Evolutionary conservation across 768 basidiomycete species (phyloP).

Genomic region (Rhodotorula babjevae): DNA sequence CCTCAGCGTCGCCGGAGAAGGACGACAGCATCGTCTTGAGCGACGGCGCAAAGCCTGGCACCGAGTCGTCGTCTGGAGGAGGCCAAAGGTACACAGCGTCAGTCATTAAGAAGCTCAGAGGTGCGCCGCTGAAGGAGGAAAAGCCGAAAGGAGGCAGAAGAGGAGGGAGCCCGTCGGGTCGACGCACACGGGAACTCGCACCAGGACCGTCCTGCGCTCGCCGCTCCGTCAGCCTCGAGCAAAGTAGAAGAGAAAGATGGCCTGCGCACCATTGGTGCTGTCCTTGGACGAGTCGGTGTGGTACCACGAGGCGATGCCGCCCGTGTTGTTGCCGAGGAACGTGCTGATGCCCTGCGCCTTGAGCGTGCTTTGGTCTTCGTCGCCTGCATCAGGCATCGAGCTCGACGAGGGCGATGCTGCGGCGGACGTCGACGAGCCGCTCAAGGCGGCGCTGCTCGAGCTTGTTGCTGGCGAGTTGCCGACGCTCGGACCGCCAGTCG

Average conservation of each 20-base stretch:
- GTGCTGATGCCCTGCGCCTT: conserved; percentile 6
- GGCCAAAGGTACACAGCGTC: too few relatives aligned
- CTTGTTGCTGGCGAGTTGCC: too few relatives aligned
- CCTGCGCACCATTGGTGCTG: conserved; percentile 4
- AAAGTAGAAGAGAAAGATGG: too few relatives aligned
- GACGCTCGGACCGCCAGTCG: too few relatives aligned
- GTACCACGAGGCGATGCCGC: conserved; percentile 36
- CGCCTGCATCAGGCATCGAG: too few relatives aligned
- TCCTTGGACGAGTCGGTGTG: conserved; percentile 3
- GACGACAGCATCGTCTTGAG: conserved; percentile 39
- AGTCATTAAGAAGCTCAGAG: too few relatives aligned
- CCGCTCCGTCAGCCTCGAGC: too few relatives aligned
- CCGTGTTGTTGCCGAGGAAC: conserved; percentile 25
- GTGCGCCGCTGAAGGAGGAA: too few relatives aligned
- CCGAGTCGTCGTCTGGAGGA: conserved; percentile 25
- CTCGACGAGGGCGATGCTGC: too few relatives aligned
- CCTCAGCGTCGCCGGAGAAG: conserved; percentile 17
- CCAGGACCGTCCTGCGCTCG: conserved; percentile 26
- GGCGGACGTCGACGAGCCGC: too few relatives aligned
- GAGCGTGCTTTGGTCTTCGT: not conserved
- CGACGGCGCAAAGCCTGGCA: conserved; percentile 38
- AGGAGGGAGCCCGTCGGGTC: too few relatives aligned
- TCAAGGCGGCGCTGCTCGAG: too few relatives aligned
- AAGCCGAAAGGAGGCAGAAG: not conserved
- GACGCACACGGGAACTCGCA: conserved; percentile 19